These are phyloP conservation scores for Tylopilus vinaceipallidus DNA, from an alignment of 768 basidiomycete genomes.

Conservation along the genomic window DNA sequence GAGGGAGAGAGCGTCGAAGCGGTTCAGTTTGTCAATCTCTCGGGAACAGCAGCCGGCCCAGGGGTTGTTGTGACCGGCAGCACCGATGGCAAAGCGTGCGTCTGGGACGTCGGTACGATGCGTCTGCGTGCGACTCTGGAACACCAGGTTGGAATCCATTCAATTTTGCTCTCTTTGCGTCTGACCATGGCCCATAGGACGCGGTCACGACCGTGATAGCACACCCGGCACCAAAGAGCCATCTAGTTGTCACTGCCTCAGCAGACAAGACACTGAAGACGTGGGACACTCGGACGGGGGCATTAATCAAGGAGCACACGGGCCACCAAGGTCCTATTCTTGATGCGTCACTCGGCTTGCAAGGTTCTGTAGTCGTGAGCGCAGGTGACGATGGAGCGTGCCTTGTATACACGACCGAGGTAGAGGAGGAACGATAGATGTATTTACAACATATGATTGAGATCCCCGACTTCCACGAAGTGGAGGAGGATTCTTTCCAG, in stretches of 20 bases:
- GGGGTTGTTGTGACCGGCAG: slow-evolving; percentile 76
- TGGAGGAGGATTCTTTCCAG: no score
- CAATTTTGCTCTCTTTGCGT: neutral
- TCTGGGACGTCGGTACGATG: slow-evolving; percentile 93
- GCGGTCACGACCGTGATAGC: slow-evolving; percentile 78
- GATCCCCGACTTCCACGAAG: no score
- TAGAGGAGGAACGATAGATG: slow-evolving; percentile 13
- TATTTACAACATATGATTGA: no score
- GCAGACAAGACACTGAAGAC: slow-evolving; percentile 85
- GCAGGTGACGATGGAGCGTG: slow-evolving; percentile 90
- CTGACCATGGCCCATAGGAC: slow-evolving; percentile 52
- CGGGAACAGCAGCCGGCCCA: slow-evolving; percentile 50
- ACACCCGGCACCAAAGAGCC: slow-evolving; percentile 70
- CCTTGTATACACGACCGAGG: slow-evolving; percentile 73
- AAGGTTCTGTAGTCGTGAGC: slow-evolving; percentile 75
- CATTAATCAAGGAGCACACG: slow-evolving; percentile 71
- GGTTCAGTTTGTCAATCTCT: slow-evolving; percentile 77
- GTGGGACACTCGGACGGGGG: slow-evolving; percentile 90
- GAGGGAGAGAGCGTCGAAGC: slow-evolving; percentile 89
- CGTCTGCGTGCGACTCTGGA: slow-evolving; percentile 76
- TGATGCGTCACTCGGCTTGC: slow-evolving; percentile 65
- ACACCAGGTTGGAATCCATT: slow-evolving; percentile 63
- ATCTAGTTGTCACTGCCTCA: slow-evolving; percentile 82
- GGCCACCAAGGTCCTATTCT: slow-evolving; percentile 83
- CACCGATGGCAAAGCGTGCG: slow-evolving; percentile 90